These are phyloP conservation scores for Lachnellula suecica DNA, from an alignment of 2,329 filamentous ascomycete genomes.

Conservation along the genomic window DNA sequence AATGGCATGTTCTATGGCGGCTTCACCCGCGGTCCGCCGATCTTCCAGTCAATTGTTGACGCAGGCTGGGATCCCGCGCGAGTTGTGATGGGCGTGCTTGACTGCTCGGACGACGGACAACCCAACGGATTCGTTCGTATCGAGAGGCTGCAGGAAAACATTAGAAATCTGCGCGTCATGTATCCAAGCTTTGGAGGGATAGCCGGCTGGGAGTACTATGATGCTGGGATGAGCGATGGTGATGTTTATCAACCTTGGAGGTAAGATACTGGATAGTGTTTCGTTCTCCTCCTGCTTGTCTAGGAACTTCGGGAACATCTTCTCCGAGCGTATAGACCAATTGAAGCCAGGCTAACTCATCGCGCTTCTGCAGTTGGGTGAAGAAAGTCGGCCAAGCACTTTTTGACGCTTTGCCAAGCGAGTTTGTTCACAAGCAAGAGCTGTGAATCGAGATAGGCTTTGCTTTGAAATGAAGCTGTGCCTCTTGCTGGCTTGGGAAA, in stretches of 20 bases:
- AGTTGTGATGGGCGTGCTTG: conserved; percentile 77
- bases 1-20: conserved; percentile 90
- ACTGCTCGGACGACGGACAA: conserved; percentile 68
- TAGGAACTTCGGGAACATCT: too few relatives aligned
- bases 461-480: background rate
- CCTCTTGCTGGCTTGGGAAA: background rate
- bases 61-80: conserved; percentile 70
- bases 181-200: conserved; percentile 63
- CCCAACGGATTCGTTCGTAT: conserved; percentile 57
- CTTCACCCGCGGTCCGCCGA: conserved; percentile 42
- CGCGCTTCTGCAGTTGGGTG: too few relatives aligned
- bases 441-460: background rate
- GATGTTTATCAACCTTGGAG: conserved; percentile 62
- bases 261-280: too few relatives aligned
- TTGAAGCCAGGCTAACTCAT: too few relatives aligned
- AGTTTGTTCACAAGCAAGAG: background rate
- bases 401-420: conserved; percentile 8
- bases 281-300: too few relatives aligned
- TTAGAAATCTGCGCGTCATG: conserved; percentile 53
- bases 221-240: conserved; percentile 59
- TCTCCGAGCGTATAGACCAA: too few relatives aligned
- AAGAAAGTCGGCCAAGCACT: conserved; percentile 48
- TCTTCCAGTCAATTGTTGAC: conserved; percentile 49
- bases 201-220: conserved; percentile 94
- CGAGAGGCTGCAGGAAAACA: conserved; percentile 51